Evolutionary conservation across 164 flowering plant genomes (phyloP), one percentile per base, ranked within the genome.

Genomic region (Kingdonia uniflora): DNA sequence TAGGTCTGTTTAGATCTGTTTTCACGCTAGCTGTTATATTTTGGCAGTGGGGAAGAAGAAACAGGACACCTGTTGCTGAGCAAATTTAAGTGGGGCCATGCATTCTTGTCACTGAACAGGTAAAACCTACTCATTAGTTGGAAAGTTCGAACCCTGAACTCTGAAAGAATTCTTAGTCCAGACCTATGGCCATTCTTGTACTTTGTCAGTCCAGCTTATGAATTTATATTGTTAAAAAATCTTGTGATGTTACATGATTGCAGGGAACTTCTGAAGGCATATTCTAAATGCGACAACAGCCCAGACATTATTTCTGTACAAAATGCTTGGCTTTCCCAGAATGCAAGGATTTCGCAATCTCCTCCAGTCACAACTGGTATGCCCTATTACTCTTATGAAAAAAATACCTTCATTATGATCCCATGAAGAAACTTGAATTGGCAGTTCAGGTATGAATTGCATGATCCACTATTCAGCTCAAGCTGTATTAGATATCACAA

Each of bases 31-130:
- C 35, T 29, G 35, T 29, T 29, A 29, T 29, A 29, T 29, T 29
- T 29, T 29, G 6, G 35, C 78, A 90, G 97, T 62, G 99, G 99
- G 22, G 96, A 94, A 66, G 85, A 70, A 60, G 99, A 89, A 78
- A 84, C 85, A 33, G 97, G 85, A 66, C 60, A 94, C 41, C 57
- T 86, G 67, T 73, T 94, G 80, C 80, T 94, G 15, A 66, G 81
- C 35, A 94, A 94, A 70, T 94, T 94, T 80, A 89, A 84, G 58
- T 94, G 99, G 99, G 99, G 99, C 42, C 99, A 94, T 63, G 94
- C 95, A 19, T 94, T 94, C 67, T 67, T 87, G 68, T 84, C 96
- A 26, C 69, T 94, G 24, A 94, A 94, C 76, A 81, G 90, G 97
- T 90, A 74, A 29, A 8, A 1, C 17, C 23, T 47, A 43, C 14